Evolutionary conservation across 345 rosid species (phyloP).

Genomic region (Nephelium lappaceum): DNA sequence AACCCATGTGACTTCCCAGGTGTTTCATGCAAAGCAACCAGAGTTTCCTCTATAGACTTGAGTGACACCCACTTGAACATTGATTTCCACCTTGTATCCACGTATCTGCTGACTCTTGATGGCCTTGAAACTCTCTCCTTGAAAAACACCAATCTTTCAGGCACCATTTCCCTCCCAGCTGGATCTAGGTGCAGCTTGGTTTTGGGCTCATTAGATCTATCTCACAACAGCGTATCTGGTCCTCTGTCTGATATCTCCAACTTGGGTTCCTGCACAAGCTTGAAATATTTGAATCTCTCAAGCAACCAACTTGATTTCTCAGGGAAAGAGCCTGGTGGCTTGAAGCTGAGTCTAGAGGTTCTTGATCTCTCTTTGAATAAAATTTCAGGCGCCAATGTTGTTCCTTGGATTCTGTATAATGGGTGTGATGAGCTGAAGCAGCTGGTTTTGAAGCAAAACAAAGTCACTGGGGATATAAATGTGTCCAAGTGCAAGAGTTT

Average conservation of each 20-base stretch:
- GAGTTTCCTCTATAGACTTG: conserved; percentile 67
- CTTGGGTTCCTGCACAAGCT: conserved; percentile 54
- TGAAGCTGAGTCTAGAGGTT: conserved; percentile 57
- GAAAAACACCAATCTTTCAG: conserved; percentile 54
- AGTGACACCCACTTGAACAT: conserved; percentile 38
- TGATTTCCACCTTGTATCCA: conserved; percentile 62
- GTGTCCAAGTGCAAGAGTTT: conserved; percentile 65
- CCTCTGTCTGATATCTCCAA: conserved; percentile 48
- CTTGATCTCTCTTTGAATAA: conserved; percentile 77
- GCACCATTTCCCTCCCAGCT: conserved; percentile 52
- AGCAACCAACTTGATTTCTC: conserved; percentile 53
- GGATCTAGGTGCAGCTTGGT: conserved; percentile 70
- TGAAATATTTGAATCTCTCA: conserved; percentile 66
- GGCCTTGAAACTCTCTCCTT: conserved; percentile 59
- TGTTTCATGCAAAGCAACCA: conserved; percentile 59
- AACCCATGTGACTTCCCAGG: conserved; percentile 74
- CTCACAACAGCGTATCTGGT: conserved; percentile 66
- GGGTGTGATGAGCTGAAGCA: conserved; percentile 63
- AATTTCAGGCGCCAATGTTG: conserved; percentile 51
- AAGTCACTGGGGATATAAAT: conserved; percentile 62
- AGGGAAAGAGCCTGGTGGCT: conserved; percentile 44
- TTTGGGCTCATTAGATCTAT: conserved; percentile 71
- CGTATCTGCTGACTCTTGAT: conserved; percentile 54
- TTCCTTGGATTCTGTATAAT: conserved; percentile 52
- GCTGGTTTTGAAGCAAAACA: conserved; percentile 66